A percentile compares a stretch with the other conserved stretches of the same genome.
phyloP scores from a whole-genome alignment of 1,284 basidiomycete species.

The Calocybe gambosa region DNA sequence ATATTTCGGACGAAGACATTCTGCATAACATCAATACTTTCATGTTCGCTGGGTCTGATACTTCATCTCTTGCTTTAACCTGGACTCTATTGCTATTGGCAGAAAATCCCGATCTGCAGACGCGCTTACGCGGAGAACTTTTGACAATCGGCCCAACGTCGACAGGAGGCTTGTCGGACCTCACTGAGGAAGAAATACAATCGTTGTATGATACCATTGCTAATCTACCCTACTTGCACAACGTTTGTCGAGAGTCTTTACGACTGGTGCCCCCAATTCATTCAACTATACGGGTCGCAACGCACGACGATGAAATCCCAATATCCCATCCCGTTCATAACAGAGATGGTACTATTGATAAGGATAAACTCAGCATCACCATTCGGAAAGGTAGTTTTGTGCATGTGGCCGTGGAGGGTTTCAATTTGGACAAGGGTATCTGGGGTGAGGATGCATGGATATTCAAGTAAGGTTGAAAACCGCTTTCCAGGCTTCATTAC shows the following conservation, averaged over 20 bases:
- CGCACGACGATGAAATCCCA: slow-evolving; percentile 69
- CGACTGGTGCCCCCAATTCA: slow-evolving; percentile 77
- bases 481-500: slow-evolving; percentile 8
- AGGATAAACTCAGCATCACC: slow-evolving; percentile 37
- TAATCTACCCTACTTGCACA: slow-evolving; percentile 67
- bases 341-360: slow-evolving; percentile 41
- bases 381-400: slow-evolving; percentile 66
- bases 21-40: slow-evolving; percentile 80
- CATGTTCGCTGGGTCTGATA: slow-evolving; percentile 84
- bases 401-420: slow-evolving; percentile 71
- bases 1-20: slow-evolving; percentile 77
- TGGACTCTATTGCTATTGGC: slow-evolving; percentile 75
- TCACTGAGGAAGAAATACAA: slow-evolving; percentile 53
- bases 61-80: slow-evolving; percentile 70
- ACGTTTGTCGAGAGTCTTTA: slow-evolving; percentile 68
- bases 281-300: slow-evolving; percentile 70
- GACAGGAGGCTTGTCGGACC: slow-evolving; percentile 27
- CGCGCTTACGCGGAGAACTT: slow-evolving; percentile 58
- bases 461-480: slow-evolving; percentile 52
- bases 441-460: slow-evolving; percentile 76
- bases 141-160: slow-evolving; percentile 34
- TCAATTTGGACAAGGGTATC: slow-evolving; percentile 66
- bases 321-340: slow-evolving; percentile 57
- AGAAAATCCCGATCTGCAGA: slow-evolving; percentile 55
- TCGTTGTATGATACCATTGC: slow-evolving; percentile 54